Base-by-base conservation (phyloP, 179 eudicot species). In the Spinacia oleracea region DNA sequence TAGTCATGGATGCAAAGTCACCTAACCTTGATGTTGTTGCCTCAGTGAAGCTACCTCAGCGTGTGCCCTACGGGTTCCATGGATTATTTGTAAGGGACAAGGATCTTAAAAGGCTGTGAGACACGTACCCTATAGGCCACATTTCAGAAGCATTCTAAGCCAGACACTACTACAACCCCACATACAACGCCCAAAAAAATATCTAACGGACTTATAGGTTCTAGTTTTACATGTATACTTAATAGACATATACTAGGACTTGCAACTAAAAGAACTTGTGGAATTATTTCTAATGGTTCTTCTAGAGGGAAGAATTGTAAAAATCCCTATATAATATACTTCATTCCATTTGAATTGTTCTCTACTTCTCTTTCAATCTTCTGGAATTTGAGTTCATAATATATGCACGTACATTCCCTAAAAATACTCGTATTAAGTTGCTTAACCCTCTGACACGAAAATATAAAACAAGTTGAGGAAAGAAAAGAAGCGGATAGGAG, bases 61-160 rank as follows among this genome's bases (percentile, higher is more conserved):
- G 85, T 32, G 83, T 83, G 62, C 85, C 85, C 15, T 83, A 79
- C 12, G 85, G 85, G n/a, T 79, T 79, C 55, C 85, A 79, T 72
- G 85, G 85, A 66, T 58, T 83, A 71, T 83, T 83, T 71, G 85
- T 83, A 63, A 72, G 78, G 55, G 78, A 83, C 63, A 72, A 76
- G 21, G 78, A 80, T 76, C 85, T 83, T 50, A 43, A 78, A 46
- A 25, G 25, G 60, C 70, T 70, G n/a, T 60, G 29, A 29, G 66
- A 27, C 34, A 60, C 35, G 12, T 25, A 25, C 16, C n/a, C 66
- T 60, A 23, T 1, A 60, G 66, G 66, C 14, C 66, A 11, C 35
- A 27, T 27, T 25, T 60, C 66, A 27, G 9, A 29, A 60, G 66
- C 35, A 27, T 9, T 60, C 35, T 60, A 48, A 48, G 53, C 53